Conservation (phyloP, 1,284 basidiomycete species). For the Trametes versicolor region DNA sequence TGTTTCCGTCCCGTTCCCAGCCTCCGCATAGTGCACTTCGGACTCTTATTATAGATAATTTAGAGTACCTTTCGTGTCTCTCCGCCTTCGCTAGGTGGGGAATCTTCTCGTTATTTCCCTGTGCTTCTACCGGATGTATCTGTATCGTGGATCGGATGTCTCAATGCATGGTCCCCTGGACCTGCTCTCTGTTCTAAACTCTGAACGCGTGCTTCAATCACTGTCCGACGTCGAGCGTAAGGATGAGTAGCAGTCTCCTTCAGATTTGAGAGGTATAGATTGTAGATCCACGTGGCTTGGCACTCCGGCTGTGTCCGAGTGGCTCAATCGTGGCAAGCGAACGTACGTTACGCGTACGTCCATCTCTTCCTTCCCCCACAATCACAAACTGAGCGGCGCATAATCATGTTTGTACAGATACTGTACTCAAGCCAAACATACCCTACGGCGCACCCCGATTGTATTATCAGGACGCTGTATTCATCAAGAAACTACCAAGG, state of each 20-base stretch:
- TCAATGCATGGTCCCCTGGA: conserved; percentile 9
- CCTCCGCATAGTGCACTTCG: conserved; percentile 5
- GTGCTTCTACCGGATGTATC: conserved; percentile 19
- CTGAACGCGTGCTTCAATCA: not conserved
- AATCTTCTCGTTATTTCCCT: conserved; percentile 1
- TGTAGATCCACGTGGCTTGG: not conserved
- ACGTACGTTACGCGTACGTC: not conserved
- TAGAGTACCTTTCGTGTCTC: not conserved
- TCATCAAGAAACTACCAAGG: not conserved
- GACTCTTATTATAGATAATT: conserved; percentile 5
- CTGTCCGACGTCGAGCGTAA: too few species aligned
- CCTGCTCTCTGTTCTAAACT: conserved; percentile 10
- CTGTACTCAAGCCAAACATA: not conserved
- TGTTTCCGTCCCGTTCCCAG: not conserved
- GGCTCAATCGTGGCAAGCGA: not conserved
- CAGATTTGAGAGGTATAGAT: not conserved
- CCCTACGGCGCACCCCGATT: too few species aligned
- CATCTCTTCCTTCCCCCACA: conserved; percentile 7
- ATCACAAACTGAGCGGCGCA: not conserved
- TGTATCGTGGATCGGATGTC: conserved; percentile 8
- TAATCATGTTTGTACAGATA: too few species aligned
- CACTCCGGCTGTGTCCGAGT: conserved; percentile 20
- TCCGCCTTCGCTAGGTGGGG: not conserved
- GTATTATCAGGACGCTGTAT: not conserved
- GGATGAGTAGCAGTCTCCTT: not conserved